phyloP scores from a whole-genome alignment of 768 basidiomycete species.

The Lactifluus volemus region DNA sequence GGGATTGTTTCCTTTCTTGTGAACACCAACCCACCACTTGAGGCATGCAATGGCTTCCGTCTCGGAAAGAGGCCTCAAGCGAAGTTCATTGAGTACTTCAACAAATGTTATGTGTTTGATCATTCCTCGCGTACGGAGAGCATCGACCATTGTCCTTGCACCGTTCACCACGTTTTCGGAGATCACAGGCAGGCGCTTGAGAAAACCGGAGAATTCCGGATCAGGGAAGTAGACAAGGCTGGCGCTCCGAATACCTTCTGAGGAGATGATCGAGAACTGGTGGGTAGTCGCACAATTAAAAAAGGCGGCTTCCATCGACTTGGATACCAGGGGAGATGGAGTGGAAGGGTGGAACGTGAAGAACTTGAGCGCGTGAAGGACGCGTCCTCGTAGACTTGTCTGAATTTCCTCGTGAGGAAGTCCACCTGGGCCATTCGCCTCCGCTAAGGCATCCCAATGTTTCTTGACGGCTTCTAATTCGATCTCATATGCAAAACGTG shows the following conservation, averaged over 20 bases:
- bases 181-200: slow-evolving; percentile 70
- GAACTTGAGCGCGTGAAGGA: slow-evolving; percentile 76
- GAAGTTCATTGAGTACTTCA: slow-evolving; percentile 77
- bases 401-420: slow-evolving; percentile 35
- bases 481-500: slow-evolving; percentile 76
- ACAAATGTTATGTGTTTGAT: slow-evolving; percentile 68
- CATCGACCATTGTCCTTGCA: slow-evolving; percentile 50
- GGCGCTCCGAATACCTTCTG: slow-evolving; percentile 58
- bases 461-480: slow-evolving; percentile 56
- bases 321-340: slow-evolving; percentile 71
- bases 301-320: slow-evolving; percentile 65
- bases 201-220: slow-evolving; percentile 57
- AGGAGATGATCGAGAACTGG: slow-evolving; percentile 66
- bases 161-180: slow-evolving; percentile 49
- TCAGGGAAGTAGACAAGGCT: slow-evolving; percentile 68
- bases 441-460: slow-evolving; percentile 48
- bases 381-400: slow-evolving; percentile 46
- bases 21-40: slow-evolving; percentile 70
- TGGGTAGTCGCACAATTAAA: slow-evolving; percentile 49
- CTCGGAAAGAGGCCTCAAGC: slow-evolving; percentile 56
- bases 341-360: slow-evolving; percentile 88
- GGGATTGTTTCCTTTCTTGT: slow-evolving; percentile 29
- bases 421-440: slow-evolving; percentile 22
- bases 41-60: slow-evolving; percentile 75
- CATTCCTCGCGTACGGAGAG: slow-evolving; percentile 53